Percentiles rank a stretch among this genome's conserved stretches.
These are phyloP conservation scores for Calonectria honghensis DNA, from an alignment of 2,329 filamentous ascomycete species.

Conservation along the genomic window DNA sequence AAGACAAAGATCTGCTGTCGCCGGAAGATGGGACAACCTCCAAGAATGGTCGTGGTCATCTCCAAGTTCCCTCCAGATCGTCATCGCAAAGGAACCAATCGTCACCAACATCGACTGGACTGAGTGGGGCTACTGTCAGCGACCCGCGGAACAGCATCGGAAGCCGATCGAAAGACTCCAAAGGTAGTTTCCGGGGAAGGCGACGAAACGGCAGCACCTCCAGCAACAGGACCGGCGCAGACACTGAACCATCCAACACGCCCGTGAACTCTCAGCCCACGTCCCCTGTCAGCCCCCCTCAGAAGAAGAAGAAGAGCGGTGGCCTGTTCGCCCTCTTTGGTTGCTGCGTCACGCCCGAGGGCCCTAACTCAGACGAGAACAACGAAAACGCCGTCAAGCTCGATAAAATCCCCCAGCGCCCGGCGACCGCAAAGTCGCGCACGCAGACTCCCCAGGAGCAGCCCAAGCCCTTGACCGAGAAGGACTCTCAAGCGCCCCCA, in stretches of 20 bases:
- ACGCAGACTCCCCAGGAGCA: conserved; percentile 73
- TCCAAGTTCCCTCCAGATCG: conserved; percentile 77
- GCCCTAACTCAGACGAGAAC: conserved; percentile 73
- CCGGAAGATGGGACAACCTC: conserved; percentile 64
- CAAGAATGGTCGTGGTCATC: conserved; percentile 71
- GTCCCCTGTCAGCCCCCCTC: conserved; percentile 69
- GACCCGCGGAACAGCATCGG: conserved; percentile 78
- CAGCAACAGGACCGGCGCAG: conserved; percentile 76
- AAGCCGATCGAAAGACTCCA: conserved; percentile 79
- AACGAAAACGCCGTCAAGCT: conserved; percentile 76
- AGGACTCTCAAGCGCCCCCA: conserved; percentile 63
- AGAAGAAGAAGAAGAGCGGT: conserved; percentile 73
- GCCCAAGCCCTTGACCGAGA: conserved; percentile 68
- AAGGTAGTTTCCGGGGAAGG: conserved; percentile 77
- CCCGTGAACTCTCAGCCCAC: conserved; percentile 70
- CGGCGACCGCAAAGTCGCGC: conserved; percentile 72
- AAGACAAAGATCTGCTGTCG: conserved; percentile 64
- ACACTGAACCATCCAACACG: conserved; percentile 71
- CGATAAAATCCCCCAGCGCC: conserved; percentile 73
- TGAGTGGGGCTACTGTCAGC: conserved; percentile 76
- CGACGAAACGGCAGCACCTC: conserved; percentile 81
- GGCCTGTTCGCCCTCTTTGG: conserved; percentile 77
- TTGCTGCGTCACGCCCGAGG: conserved; percentile 80
- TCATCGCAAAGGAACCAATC: conserved; percentile 77
- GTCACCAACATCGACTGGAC: conserved; percentile 75